phyloP scores from a whole-genome alignment of 805 yeast species.

The Metschnikowia matae region DNA sequence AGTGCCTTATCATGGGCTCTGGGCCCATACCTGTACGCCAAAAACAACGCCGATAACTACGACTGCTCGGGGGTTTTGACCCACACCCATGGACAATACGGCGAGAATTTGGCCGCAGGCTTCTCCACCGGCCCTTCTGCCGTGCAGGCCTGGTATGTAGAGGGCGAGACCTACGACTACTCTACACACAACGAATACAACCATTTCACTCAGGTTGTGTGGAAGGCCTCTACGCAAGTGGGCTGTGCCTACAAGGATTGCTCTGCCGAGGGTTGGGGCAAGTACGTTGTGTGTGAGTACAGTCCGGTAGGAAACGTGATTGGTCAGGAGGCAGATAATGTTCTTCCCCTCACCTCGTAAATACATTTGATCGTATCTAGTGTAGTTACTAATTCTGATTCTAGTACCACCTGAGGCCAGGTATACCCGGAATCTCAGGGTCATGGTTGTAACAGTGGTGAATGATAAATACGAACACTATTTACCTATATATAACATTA shows the following conservation, averaged over 20 bases:
- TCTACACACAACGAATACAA: conserved; percentile 23
- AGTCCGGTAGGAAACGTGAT: conserved; percentile 35
- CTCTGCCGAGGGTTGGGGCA: conserved; percentile 28
- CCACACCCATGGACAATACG: conserved; percentile 38
- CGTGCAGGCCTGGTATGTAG: conserved; percentile 39
- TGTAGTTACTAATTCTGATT: too few species aligned
- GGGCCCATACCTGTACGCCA: conserved; percentile 32
- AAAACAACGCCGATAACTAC: conserved; percentile 31
- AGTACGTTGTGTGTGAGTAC: conserved; percentile 32
- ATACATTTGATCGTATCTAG: background rate
- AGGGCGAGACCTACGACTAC: conserved; percentile 29
- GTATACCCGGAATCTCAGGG: too few species aligned
- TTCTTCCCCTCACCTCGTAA: conserved; percentile 18
- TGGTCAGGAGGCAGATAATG: conserved; percentile 27
- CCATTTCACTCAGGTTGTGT: conserved; percentile 31
- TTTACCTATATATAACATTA: too few species aligned
- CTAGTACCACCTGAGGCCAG: too few species aligned
- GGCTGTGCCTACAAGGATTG: conserved; percentile 34
- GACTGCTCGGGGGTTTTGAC: conserved; percentile 35
- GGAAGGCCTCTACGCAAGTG: conserved; percentile 27
- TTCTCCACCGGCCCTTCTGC: conserved; percentile 29
- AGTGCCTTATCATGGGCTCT: conserved; percentile 29
- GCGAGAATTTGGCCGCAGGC: conserved; percentile 41
- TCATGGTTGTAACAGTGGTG: too few species aligned
- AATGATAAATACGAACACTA: too few species aligned